A percentile compares a stretch with the other conserved stretches of the same genome.
Evolutionary conservation across 78 protist genomes (phyloP).

Genomic region (Polysphondylium violaceum): DNA sequence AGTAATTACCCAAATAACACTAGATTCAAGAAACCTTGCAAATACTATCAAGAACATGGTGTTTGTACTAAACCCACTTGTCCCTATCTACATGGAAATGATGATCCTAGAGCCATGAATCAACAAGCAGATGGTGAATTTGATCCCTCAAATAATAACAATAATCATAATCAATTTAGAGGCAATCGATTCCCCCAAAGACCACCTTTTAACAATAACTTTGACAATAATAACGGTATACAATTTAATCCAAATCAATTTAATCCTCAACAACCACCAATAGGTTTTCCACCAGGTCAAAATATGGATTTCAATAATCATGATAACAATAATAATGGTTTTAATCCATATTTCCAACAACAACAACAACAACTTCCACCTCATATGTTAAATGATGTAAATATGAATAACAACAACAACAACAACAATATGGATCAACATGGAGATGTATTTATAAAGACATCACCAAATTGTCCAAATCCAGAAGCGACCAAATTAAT

Average conservation of each 20-base stretch:
- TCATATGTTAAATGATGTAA: neutral
- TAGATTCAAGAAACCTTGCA: neutral
- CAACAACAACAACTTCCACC: too few species aligned
- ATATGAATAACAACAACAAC: neutral
- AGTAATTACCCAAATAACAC: neutral
- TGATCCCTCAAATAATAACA: neutral
- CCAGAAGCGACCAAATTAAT: constrained; percentile 34
- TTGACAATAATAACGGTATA: neutral
- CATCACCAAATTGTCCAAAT: constrained; percentile 51
- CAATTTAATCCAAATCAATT: neutral
- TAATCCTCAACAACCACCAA: constrained; percentile 6
- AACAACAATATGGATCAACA: neutral
- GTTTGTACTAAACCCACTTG: constrained; percentile 10
- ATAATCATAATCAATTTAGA: constrained; percentile 4
- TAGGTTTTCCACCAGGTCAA: too few species aligned
- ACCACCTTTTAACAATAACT: neutral
- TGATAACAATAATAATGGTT: neutral
- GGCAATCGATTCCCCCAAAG: neutral
- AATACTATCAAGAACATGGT: constrained; percentile 5
- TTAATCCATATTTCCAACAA: neutral
- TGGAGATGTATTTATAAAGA: neutral
- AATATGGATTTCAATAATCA: neutral
- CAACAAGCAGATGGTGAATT: neutral
- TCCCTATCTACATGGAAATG: constrained; percentile 4
- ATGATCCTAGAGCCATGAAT: too few species aligned